Evolutionary conservation across 1,284 basidiomycete genomes (phyloP).

Genomic region (Quambalaria eucalypti): DNA sequence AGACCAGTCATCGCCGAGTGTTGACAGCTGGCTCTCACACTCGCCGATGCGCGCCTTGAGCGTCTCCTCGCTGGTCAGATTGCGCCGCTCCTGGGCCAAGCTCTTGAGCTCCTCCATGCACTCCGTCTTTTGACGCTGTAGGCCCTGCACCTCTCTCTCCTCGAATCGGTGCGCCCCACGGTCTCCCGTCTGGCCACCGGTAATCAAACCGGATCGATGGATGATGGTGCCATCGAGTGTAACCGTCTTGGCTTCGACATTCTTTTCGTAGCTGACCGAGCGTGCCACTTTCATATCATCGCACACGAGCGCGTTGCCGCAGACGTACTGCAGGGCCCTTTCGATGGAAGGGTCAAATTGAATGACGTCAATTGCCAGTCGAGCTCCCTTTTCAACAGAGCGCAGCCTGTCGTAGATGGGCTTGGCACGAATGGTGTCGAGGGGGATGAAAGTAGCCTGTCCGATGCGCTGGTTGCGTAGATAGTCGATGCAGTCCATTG

Average conservation of each 20-base stretch:
- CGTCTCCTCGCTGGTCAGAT: constrained; percentile 70
- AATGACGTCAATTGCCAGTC: constrained; percentile 83
- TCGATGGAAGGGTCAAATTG: constrained; percentile 52
- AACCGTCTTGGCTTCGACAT: constrained; percentile 93
- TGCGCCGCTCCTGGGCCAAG: constrained; percentile 68
- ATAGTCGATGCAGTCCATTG: constrained; percentile 95
- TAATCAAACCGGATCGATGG: constrained; percentile 93
- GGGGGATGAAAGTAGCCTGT: constrained; percentile 91
- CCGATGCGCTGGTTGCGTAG: constrained; percentile 88
- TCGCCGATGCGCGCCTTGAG: constrained; percentile 67
- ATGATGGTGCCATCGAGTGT: constrained; percentile 94
- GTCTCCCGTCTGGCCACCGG: constrained; percentile 68
- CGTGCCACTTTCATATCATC: constrained; percentile 87
- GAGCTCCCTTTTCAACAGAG: constrained; percentile 77
- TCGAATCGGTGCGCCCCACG: constrained; percentile 57
- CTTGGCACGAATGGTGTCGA: constrained; percentile 90
- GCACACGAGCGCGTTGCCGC: constrained; percentile 87
- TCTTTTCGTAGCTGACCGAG: constrained; percentile 83
- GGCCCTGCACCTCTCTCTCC: constrained; percentile 78
- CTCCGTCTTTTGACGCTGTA: constrained; percentile 58
- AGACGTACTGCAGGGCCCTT: constrained; percentile 89
- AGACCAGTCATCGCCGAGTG: constrained; percentile 68
- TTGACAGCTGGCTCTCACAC: constrained; percentile 63
- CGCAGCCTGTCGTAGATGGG: constrained; percentile 89
- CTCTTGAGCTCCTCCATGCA: constrained; percentile 72